Evolutionary conservation across 2,329 filamentous ascomycete genomes (phyloP).

Genomic region (Microsporum audouinii): DNA sequence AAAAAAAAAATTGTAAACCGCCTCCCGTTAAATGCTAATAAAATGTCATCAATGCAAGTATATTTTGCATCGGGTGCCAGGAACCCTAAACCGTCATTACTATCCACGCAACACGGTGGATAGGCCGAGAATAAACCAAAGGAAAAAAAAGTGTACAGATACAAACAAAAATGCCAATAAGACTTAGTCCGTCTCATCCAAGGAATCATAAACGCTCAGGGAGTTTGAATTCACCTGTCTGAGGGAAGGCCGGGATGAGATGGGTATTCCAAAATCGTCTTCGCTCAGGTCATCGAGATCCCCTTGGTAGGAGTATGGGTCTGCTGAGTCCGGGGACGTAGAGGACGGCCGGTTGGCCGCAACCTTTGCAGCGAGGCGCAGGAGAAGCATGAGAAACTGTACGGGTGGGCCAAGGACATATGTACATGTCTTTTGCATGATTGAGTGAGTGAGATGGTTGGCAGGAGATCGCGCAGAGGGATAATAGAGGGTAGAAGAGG

Average conservation of each 20-base stretch:
- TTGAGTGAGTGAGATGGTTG: conserved; percentile 47
- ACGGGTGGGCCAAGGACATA: conserved; percentile 70
- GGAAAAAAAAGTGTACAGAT: background rate
- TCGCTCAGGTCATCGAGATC: conserved; percentile 37
- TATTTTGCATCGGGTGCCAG: background rate
- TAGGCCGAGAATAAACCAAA: background rate
- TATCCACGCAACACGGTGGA: background rate
- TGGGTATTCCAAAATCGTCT: conserved; percentile 47
- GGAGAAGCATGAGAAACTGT: conserved; percentile 65
- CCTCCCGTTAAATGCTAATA: background rate
- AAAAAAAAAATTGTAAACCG: background rate
- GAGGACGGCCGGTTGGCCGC: conserved; percentile 33
- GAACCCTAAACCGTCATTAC: background rate
- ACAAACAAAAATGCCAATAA: background rate
- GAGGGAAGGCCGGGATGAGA: conserved; percentile 17
- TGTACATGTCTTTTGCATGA: conserved; percentile 66
- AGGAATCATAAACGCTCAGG: background rate
- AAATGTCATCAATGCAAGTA: background rate
- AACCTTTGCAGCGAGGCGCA: conserved; percentile 69
- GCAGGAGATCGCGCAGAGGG: conserved; percentile 34
- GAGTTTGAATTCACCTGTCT: conserved; percentile 6
- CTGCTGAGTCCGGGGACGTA: conserved; percentile 21
- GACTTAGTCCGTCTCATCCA: background rate
- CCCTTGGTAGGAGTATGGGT: conserved; percentile 15
- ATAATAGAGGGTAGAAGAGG: conserved; percentile 53